A percentile compares a stretch with the other conserved stretches of the same genome.
phyloP scores from a whole-genome alignment of 148 eudicot genomes.

The Arctostaphylos glauca region DNA sequence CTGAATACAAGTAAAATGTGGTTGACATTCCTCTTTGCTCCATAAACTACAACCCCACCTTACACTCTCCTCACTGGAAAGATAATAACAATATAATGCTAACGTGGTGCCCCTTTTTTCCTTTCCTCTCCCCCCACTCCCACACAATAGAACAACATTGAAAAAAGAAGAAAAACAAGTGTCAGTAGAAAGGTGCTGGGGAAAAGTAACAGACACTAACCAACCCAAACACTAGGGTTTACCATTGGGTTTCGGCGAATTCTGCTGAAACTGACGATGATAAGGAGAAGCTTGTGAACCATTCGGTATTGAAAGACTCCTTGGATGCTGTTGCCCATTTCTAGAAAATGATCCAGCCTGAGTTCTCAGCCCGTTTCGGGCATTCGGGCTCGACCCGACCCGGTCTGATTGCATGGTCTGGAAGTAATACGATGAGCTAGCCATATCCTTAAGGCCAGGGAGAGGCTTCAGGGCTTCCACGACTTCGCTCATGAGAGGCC shows the following conservation, averaged over 20 bases:
- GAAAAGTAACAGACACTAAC: constrained; percentile 8
- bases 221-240: constrained; percentile 28
- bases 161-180: neutral
- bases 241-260: constrained; percentile 51
- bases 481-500: constrained; percentile 58
- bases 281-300: constrained; percentile 40
- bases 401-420: constrained; percentile 56
- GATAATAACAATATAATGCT: constrained; percentile 17
- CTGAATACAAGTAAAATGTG: constrained; percentile 13
- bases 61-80: constrained; percentile 1
- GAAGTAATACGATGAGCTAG: constrained; percentile 52
- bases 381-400: constrained; percentile 36
- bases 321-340: constrained; percentile 41
- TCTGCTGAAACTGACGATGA: constrained; percentile 31
- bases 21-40: constrained; percentile 17
- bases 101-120: constrained; percentile 8
- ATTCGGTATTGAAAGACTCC: constrained; percentile 50
- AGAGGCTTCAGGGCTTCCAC: constrained; percentile 56
- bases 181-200: neutral
- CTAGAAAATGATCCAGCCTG: constrained; percentile 34
- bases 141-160: neutral
- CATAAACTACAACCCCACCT: constrained; percentile 13
- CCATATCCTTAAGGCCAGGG: constrained; percentile 59
- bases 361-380: constrained; percentile 29
- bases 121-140: constrained; percentile 12